phyloP scores from a whole-genome alignment of 2,329 filamentous ascomycete genomes.

The Coniochaeta sp. region DNA sequence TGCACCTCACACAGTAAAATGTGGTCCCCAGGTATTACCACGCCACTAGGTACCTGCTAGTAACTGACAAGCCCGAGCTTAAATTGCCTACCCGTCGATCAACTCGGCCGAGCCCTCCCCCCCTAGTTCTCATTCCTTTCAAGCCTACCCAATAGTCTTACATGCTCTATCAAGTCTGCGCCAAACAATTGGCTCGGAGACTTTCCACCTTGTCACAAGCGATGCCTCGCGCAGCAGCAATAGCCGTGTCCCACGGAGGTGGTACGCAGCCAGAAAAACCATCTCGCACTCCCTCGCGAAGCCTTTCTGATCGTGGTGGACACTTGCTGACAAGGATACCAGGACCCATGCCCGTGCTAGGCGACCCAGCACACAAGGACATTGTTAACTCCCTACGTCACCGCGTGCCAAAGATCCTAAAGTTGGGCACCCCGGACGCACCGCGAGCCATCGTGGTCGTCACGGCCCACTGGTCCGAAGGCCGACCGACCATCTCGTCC shows the following conservation, averaged over 20 bases:
- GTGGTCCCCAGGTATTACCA: not conserved
- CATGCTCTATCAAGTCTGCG: not conserved
- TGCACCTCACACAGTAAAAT: not conserved
- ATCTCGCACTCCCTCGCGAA: not conserved
- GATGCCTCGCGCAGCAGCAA: constrained; percentile 35
- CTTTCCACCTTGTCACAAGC: not conserved
- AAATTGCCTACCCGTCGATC: not conserved
- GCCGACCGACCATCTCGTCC: constrained; percentile 42
- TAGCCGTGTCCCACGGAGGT: constrained; percentile 43
- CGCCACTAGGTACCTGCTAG: too few species aligned
- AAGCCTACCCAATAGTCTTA: not conserved
- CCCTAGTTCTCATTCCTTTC: not conserved
- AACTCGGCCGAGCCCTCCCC: not conserved
- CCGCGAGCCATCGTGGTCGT: constrained; percentile 46
- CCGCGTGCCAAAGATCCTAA: constrained; percentile 46
- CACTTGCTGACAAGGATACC: constrained; percentile 8
- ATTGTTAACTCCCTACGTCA: constrained; percentile 36
- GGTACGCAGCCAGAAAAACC: not conserved
- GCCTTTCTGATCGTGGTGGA: too few species aligned
- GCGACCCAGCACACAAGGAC: constrained; percentile 43
- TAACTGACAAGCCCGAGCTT: not conserved
- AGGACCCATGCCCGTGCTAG: constrained; percentile 50
- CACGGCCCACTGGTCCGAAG: constrained; percentile 50
- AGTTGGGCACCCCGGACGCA: constrained; percentile 40
- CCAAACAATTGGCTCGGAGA: not conserved